Base-by-base conservation (phyloP, 345 rosid genomes). In the Brassica incana region DNA sequence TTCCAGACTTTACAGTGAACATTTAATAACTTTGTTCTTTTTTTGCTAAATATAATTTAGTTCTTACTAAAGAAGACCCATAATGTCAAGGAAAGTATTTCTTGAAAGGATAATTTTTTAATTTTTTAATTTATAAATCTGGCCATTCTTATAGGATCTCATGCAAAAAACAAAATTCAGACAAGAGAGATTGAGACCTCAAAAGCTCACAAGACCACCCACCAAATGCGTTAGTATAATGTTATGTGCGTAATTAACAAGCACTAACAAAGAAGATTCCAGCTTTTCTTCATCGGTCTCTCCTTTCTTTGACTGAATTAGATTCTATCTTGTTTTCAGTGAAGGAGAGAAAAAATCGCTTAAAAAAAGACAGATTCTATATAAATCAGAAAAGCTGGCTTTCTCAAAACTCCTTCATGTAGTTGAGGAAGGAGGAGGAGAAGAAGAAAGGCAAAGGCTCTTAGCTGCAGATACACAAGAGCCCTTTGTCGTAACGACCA, bases 301-400 rank as follows among this genome's bases (percentile, higher is more conserved):
- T 6, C 6, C 40, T 23, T n/a, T 45, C 56, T 40, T 66, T 66
- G 77, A 73, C 81, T 78, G 77, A 16, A 14, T 62, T 12, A 71
- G 15, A 66, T 35, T 33, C 2, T n/a, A 50, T 50, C 56, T 50
- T 50, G 56, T 50, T 50, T 50, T 50, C 56, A 64, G 78, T 61
- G 78, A 50, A 73, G 56, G 63, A 45, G 69, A 63, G 4, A 61
- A 33, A 68, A 27, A 25, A 11, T 52, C 75, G 78, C 63, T 52
- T 52, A 69, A 80, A 67, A 80, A 64, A 56, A 50, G 25, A 1
- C 18, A 1, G 20, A 65, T 10, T 29, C 5, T 58, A 33, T 10
- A 8, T 64, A 67, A 63, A 4, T 29, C 72, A 75, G 60, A 80
- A 80, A 80, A 80, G 69, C 79, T 80, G 83, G 83, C 76, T 70